Evolutionary conservation across 192 early-diverging fungal species (phyloP).

Genomic region (Jimgerdemannia flammicorona): DNA sequence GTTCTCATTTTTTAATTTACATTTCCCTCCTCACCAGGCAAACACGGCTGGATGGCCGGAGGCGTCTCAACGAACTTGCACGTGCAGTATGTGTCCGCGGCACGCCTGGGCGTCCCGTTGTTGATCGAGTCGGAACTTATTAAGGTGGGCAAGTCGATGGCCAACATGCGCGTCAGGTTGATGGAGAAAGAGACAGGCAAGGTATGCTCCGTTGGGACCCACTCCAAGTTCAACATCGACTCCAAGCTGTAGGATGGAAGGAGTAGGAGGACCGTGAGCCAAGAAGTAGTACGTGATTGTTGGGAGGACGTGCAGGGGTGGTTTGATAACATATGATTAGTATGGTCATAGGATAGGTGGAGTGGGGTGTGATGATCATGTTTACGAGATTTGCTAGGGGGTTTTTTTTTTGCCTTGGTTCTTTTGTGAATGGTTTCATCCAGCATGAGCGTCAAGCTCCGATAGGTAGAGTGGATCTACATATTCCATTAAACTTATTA

Average conservation of each 20-base stretch:
- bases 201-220: slow-evolving; percentile 22
- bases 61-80: slow-evolving; percentile 40
- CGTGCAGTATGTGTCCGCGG: slow-evolving; percentile 32
- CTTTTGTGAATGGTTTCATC: no score
- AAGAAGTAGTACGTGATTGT: no score
- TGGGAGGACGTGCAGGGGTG: no score
- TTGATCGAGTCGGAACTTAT: slow-evolving; percentile 24
- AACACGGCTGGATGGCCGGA: slow-evolving; percentile 15
- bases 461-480: no score
- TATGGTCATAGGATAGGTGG: no score
- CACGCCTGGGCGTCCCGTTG: slow-evolving; percentile 18
- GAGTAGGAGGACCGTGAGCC: no score
- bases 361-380: no score
- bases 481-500: no score
- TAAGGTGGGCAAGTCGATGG: slow-evolving; percentile 30
- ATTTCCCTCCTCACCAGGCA: slow-evolving; percentile 13
- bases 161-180: slow-evolving; percentile 23
- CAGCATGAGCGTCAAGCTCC: no score
- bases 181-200: slow-evolving; percentile 20
- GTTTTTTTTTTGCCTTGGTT: no score
- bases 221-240: slow-evolving; percentile 39
- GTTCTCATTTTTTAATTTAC: not conserved
- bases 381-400: no score
- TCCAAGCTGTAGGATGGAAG: slow-evolving; percentile 8
- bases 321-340: no score